Evolutionary conservation across 2,329 filamentous ascomycete genomes (phyloP), one percentile per base, ranked within the genome.

Genomic region (Orbilia quercus): DNA sequence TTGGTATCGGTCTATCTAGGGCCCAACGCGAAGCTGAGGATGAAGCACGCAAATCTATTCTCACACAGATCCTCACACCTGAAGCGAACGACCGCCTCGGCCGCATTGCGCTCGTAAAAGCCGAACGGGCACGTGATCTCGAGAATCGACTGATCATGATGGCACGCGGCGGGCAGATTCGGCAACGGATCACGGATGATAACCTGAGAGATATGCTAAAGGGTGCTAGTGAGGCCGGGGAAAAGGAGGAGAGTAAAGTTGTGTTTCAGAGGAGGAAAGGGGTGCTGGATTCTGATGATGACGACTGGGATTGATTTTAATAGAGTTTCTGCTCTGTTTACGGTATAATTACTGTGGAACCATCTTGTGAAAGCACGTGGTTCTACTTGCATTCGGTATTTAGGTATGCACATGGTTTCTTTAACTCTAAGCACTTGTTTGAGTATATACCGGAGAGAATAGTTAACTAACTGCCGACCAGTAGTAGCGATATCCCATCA

Each of bases 81-180:
- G 92, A 94, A 79, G 95, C 95, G 16, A 91, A 92, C 73, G 95
- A 99, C 83, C 91, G 95, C 12, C 86, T 99, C 0, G 92, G 91
- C 66, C 91, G 95, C 76, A 98, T 99, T 82, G 90, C 94, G 34
- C 88, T 99, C 73, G 95, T 99, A 79, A 98, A 98, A 83, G 92
- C 93, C 80, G 89, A 90, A 77, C 91, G 95, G 78, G 95, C 95
- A 36, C 87, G 86, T 74, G 92, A 97, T 79, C 88, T 99, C 66
- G 95, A 99, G 84, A 93, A 96, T 84, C 84, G 94, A 55, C 86
- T 99, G 65, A 93, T 99, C 81, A 92, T 90, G 88, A 87, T 99
- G 67, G 94, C 95, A 69, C 88, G 92, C 79, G 87, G 89, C 22
- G 93, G 94, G 22, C 95, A 98, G 84, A 84, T 99, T 78, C 85